Evolutionary conservation across 495 filamentous ascomycete species (phyloP), one percentile per base, ranked within the genome.

Genomic region (Neurospora hispaniola): DNA sequence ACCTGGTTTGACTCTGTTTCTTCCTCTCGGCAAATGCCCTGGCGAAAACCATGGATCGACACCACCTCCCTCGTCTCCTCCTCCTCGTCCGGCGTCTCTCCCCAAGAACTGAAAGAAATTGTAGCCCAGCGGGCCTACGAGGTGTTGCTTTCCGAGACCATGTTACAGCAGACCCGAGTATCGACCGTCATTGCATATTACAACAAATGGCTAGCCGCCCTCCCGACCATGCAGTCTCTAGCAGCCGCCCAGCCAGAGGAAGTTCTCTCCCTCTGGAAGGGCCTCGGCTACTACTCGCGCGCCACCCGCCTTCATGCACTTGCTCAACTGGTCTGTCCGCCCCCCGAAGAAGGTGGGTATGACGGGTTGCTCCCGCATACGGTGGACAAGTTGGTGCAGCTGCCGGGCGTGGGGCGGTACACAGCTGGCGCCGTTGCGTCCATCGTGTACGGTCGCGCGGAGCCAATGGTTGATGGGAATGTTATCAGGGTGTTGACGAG

Each of bases 141-240:
- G 71, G 84, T 86, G 71, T 85, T 82, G 79, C 84, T 86, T 74
- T 85, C 83, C 76, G 84, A 86, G 71, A 79, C 83, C 71, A 86
- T 86, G 84, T 76, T 86, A 31, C 84, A 86, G 77, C 84, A 86
- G 76, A 86, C 84, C 7, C 84, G 84, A 71, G 84, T 85, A n/a
- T 77, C 80, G 8, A 74, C 75, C 14, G 84, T 84, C 8, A 77
- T 84, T 4, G 77, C 78, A 38, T 85, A 85, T 73, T 86, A 82
- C 81, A 80, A 75, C n/a, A 75, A 78, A 3, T 86, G 84, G 84
- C 83, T 84, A 77, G 75, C 72, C n/a, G 62, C 74, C 41, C 85
- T 82, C 78, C 84, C 84, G 1, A 80, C 81, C 0, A 77, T 85
- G 2, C 73, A 76, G 0, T 79, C 79, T 8, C 75, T 86, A 3